Percentiles rank a stretch among this genome's conserved stretches.
Evolutionary conservation across 441 rosid species (phyloP).

Genomic region (Adansonia madagascariensis): DNA sequence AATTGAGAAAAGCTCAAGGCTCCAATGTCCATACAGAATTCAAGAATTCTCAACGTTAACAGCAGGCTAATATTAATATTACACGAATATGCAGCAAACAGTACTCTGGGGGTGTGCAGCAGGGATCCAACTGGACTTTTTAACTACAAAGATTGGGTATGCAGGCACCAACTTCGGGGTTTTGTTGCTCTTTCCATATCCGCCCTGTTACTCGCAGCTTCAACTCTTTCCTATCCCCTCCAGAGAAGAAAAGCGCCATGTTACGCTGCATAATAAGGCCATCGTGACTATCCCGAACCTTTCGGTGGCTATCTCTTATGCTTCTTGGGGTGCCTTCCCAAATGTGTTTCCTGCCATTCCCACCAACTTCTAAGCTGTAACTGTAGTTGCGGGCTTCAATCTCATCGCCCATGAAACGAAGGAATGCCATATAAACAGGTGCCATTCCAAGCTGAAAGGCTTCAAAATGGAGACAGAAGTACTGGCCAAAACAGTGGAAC

Average conservation of each 20-base stretch:
- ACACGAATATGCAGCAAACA: slow-evolving; percentile 33
- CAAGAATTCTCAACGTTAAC: slow-evolving; percentile 29
- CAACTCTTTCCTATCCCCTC: slow-evolving; percentile 92
- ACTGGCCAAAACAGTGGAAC: slow-evolving; percentile 90
- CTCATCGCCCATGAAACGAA: slow-evolving; percentile 97
- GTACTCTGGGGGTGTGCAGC: neutral
- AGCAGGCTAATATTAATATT: slow-evolving; percentile 27
- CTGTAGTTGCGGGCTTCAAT: slow-evolving; percentile 77
- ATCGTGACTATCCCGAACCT: too few species aligned
- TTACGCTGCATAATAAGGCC: too few species aligned
- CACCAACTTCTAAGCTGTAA: slow-evolving; percentile 95
- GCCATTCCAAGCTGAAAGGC: slow-evolving; percentile 95
- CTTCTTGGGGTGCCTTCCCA: too few species aligned
- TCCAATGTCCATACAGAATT: slow-evolving; percentile 33
- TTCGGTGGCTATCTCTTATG: too few species aligned
- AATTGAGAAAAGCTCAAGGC: slow-evolving; percentile 4
- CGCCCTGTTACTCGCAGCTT: slow-evolving; percentile 89
- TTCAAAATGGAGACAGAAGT: slow-evolving; percentile 92
- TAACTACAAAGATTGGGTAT: slow-evolving; percentile 81
- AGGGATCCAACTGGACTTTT: neutral
- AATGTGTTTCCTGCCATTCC: too few species aligned
- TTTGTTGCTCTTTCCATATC: slow-evolving; percentile 98
- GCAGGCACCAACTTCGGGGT: slow-evolving; percentile 79
- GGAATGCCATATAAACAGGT: slow-evolving; percentile 94
- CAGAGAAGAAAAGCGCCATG: too few species aligned